Conservation (phyloP, 805 yeast species). For the Barnettozyma salicaria region DNA sequence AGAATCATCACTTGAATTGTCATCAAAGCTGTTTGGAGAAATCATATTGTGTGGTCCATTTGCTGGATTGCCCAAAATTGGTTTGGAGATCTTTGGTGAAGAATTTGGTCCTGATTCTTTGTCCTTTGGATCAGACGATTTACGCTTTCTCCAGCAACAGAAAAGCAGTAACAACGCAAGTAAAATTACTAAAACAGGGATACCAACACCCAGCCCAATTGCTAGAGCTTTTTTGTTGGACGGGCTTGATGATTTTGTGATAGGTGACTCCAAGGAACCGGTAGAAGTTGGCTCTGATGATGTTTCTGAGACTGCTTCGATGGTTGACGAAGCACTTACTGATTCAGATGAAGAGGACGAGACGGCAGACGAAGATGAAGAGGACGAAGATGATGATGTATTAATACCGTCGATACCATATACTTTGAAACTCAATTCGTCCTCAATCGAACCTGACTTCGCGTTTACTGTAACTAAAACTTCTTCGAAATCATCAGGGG, state of each 20-base stretch:
- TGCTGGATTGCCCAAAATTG: conserved; percentile 33
- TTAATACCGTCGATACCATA: conserved; percentile 38
- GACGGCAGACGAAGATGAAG: conserved; percentile 20
- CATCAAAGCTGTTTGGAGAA: conserved; percentile 19
- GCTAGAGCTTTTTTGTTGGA: conserved; percentile 56
- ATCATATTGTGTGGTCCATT: conserved; percentile 29
- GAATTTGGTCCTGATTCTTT: conserved; percentile 25
- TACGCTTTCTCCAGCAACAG: conserved; percentile 49
- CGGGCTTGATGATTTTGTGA: conserved; percentile 8
- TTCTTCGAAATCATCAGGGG: conserved; percentile 44
- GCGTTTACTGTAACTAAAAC: conserved; percentile 38
- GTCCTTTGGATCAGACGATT: conserved; percentile 26
- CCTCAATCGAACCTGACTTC: conserved; percentile 29
- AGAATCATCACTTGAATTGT: conserved; percentile 29
- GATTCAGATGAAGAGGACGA: conserved; percentile 28
- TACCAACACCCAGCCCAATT: conserved; percentile 83
- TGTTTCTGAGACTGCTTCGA: conserved; percentile 24
- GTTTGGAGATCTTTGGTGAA: conserved; percentile 33
- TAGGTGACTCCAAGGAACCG: conserved; percentile 8
- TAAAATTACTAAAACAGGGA: conserved; percentile 55
- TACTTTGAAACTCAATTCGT: conserved; percentile 44
- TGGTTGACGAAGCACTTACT: conserved; percentile 24
- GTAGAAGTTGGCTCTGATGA: conserved; percentile 27
- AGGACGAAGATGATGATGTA: conserved; percentile 11
- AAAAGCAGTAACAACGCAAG: conserved; percentile 43